Evolutionary conservation across 2,329 filamentous ascomycete species (phyloP).

Genomic region (Magnaporthiopsis poae): DNA sequence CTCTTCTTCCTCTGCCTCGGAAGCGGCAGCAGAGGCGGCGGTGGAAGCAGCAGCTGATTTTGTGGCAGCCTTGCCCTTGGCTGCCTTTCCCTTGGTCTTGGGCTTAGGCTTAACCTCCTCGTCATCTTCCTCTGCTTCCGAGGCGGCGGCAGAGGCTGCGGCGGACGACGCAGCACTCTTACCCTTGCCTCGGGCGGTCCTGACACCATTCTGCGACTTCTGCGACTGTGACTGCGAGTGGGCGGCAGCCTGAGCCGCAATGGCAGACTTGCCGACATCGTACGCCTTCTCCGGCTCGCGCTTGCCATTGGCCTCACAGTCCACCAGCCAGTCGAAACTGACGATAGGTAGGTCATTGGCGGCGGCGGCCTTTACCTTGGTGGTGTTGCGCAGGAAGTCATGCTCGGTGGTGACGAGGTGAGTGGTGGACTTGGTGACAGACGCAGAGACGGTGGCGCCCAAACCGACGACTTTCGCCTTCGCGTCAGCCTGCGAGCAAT

Average conservation of each 20-base stretch:
- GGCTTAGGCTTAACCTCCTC: slow-evolving; percentile 10
- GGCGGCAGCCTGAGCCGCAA: slow-evolving; percentile 5
- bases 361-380: slow-evolving; percentile 42
- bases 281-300: slow-evolving; percentile 25
- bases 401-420: slow-evolving; percentile 47
- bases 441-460: slow-evolving; percentile 38
- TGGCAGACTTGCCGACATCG: slow-evolving; percentile 6
- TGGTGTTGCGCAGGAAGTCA: slow-evolving; percentile 38
- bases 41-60: neutral
- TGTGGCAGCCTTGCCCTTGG: too few relatives aligned
- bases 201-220: slow-evolving; percentile 15
- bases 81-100: slow-evolving; percentile 14
- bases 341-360: slow-evolving; percentile 44
- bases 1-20: slow-evolving; percentile 5
- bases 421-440: slow-evolving; percentile 41
- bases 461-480: slow-evolving; percentile 36
- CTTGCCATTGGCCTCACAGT: slow-evolving; percentile 36
- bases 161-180: slow-evolving; percentile 17
- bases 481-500: slow-evolving; percentile 39
- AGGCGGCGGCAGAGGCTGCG: neutral
- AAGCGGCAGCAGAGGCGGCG: neutral
- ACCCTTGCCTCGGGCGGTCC: slow-evolving; percentile 14
- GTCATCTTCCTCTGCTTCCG: slow-evolving; percentile 4
- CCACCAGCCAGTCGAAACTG: slow-evolving; percentile 50
- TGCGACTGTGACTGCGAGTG: slow-evolving; percentile 10